Base-by-base conservation (phyloP, 2,329 filamentous ascomycete species). In the Ascomycota sp. region DNA sequence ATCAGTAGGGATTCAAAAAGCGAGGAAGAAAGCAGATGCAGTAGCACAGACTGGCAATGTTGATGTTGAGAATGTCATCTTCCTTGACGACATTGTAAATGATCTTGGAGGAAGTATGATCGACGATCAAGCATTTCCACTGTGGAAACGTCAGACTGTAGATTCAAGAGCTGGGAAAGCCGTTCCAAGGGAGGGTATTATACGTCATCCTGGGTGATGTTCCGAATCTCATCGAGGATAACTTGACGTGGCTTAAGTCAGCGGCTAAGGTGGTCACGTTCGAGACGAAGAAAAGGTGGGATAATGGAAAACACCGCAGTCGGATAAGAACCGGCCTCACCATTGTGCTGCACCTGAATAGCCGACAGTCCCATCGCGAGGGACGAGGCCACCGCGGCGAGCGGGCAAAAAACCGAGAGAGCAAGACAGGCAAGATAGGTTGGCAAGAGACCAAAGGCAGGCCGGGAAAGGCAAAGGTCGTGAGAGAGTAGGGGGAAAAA, bases 51-150 rank as follows among this genome's bases (percentile, higher is more conserved):
- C 84, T 92, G 44, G 84, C 86, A 55, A 98, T 80, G 53, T 92
- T 92, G 57, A 83, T 73, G 52, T 92, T 91, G 57, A 98, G 76
- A 43, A 98, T 91, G 48, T 93, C 82, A 69, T 98, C 86, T 61
- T 93, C 79, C 48, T 82, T 86, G 51, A 86, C 71, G 32, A 81
- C 78, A 62, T 86, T 92, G 57, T 92, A 76, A 46, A 98, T 67
- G 45, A 98, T 68, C 54, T 77, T 84, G 52, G 76, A 75, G 51
- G 81, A 84, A 36, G 63, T 66, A 44, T 80, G 74, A 57, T 98
- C 89, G 47, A 93, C 64, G 35, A 98, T 76, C 44, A 98, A 62
- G 43, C 93, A 80, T 69, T 95, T 98, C 89, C 89, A 98, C 83
- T 93, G 34, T 93, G 34, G 7, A 13, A 12, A 30, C 8, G 35